Conservation (phyloP, 495 filamentous ascomycete genomes). For the Mycothermus thermophilus region DNA sequence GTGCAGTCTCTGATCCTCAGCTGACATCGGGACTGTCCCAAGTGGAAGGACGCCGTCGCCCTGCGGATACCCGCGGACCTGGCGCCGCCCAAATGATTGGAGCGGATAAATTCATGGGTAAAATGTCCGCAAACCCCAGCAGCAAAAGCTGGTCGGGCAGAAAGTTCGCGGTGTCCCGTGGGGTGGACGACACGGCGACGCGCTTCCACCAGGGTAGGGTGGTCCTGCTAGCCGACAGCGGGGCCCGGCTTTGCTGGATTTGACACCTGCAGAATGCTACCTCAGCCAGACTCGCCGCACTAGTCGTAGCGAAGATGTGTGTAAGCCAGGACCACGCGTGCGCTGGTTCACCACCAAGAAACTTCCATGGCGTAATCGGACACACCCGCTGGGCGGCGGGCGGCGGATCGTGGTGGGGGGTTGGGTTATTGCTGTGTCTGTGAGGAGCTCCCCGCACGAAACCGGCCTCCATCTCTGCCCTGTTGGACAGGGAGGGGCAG, state of each 20-base stretch:
- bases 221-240: too few species aligned
- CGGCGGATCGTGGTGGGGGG: slow-evolving; percentile 1
- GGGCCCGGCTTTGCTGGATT: too few species aligned
- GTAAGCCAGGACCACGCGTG: slow-evolving; percentile 3
- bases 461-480: background rate
- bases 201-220: too few species aligned
- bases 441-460: slow-evolving; percentile 4
- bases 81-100: slow-evolving; percentile 16
- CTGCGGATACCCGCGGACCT: slow-evolving; percentile 16
- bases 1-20: slow-evolving; percentile 22
- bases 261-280: too few species aligned
- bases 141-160: too few species aligned
- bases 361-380: slow-evolving; percentile 21
- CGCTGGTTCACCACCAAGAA: slow-evolving; percentile 4
- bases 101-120: slow-evolving; percentile 24
- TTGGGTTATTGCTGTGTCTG: too few species aligned
- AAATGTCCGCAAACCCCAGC: slow-evolving; percentile 12
- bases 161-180: slow-evolving; percentile 9
- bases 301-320: too few species aligned
- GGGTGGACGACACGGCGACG: slow-evolving; percentile 4
- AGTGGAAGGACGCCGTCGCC: background rate
- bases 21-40: slow-evolving; percentile 15
- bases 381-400: background rate
- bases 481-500: slow-evolving; percentile 8
- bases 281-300: too few species aligned